Base-by-base conservation (phyloP, 176 grass and related monocot species). In the Phoenix dactylifera region DNA sequence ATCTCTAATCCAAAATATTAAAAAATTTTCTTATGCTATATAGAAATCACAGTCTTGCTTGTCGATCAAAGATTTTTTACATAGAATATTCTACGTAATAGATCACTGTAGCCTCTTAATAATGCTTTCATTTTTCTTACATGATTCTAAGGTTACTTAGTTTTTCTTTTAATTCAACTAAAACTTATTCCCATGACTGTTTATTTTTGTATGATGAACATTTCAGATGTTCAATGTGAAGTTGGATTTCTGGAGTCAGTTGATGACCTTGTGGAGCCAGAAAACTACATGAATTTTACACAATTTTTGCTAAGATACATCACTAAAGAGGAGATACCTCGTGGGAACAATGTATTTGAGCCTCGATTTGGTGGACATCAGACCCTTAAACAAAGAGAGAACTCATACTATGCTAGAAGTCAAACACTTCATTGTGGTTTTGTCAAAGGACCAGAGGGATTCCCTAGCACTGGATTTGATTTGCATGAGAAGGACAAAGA, bases 361-460 rank as follows among this genome's bases (percentile, higher is more conserved):
- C 69, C 83, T 79, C 69, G 60, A 61, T 96, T 96, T 65, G 86
- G 80, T 59, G 91, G 83, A 50, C 77, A 82, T 59, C 86, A 90
- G 48, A 80, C 39, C 66, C 75, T 90, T 61, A 55, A 80, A 59
- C 69, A 85, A 67, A 77, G 86, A 87, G 91, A 96, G 66, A 65
- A 77, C 22, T 82, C 91, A 26, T 96, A 71, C 49, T 63, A 77
- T 61, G 86, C 86, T 22, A 72, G 67, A 85, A 79, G 77, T 15
- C 91, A 96, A 87, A 90, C 71, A 53, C 69, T 90, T 56, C 86
- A 96, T 75, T 96, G 86, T 62, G 83, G 86, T 73, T 96, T 96
- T 75, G 65, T 96, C 22, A 70, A 76, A 61, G 77, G 60, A 3
- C 63, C 70, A 73, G 60, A 70, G n/a, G 75, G 60, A 71, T 77